phyloP scores from a whole-genome alignment of 2,329 filamentous ascomycete species.

The Trichoderma pleuroti region DNA sequence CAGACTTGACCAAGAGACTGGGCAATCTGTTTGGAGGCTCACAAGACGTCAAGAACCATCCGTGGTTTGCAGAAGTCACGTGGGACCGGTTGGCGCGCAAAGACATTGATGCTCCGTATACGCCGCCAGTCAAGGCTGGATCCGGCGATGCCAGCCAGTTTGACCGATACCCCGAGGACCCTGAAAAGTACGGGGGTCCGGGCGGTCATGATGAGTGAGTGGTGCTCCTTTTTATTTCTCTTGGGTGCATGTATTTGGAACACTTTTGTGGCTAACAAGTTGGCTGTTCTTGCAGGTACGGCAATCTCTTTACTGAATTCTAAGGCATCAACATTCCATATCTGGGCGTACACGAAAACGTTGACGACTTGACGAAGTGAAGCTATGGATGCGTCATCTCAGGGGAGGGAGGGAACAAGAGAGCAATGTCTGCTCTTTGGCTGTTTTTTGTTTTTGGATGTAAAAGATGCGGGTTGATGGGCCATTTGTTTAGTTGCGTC shows the following conservation, averaged over 20 bases:
- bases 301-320: conserved; percentile 73
- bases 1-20: conserved; percentile 89
- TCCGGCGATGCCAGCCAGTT: conserved; percentile 96
- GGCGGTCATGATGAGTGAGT: conserved; percentile 81
- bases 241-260: neutral
- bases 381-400: neutral
- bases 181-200: conserved; percentile 78
- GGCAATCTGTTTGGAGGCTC: conserved; percentile 91
- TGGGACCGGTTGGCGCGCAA: conserved; percentile 94
- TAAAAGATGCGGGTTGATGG: conserved; percentile 4
- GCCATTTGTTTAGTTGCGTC: neutral
- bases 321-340: conserved; percentile 37
- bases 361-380: conserved; percentile 7
- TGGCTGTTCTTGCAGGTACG: conserved; percentile 49
- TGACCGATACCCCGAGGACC: conserved; percentile 96
- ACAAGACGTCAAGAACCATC: conserved; percentile 89
- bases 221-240: neutral
- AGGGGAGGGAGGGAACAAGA: neutral
- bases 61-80: conserved; percentile 96
- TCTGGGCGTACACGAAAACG: neutral
- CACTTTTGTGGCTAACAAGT: neutral
- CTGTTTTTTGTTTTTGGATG: neutral
- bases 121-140: conserved; percentile 89
- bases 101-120: conserved; percentile 97
- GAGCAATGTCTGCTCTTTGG: neutral